Evolutionary conservation across 768 basidiomycete genomes (phyloP), one percentile per base, ranked within the genome.

Genomic region (Daedaleopsis nitida): DNA sequence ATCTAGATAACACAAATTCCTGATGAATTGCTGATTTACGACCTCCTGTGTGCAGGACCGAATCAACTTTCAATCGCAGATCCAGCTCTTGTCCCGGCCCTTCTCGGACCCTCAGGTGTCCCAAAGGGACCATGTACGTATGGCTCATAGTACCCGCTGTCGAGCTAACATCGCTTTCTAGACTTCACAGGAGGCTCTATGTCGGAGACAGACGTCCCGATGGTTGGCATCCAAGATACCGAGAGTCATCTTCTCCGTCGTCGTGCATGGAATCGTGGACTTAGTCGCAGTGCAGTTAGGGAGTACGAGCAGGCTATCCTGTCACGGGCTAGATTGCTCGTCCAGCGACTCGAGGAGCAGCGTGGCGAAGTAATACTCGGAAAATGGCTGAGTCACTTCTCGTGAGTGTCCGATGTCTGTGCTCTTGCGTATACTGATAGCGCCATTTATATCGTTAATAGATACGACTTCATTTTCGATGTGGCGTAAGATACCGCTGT

Each of bases 191-290:
- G 60, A 10, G 24, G 37, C 0, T 2, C 45, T 0, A 44, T 52
- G 21, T 37, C 51, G 1, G 8, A 3, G 5, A 23, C 68, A 75
- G 38, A 62, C 17, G 21, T 58, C 7, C 27, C 54, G 7, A 42
- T 62, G 9, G 43, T 65, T 9, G 57, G 54, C 10, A 35, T 58
- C 43, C 39, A 45, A 34, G 50, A 61, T 27, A 49, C 48, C 14
- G 42, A 72, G 1, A 78, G 82, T 49, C 84, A 85, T 60, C 71
- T 74, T 5, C 72, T 75, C 10, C 75, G 81, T 11, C 77, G 82
- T 6, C 75, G 76, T 23, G 73, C 80, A 2, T 85, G 83, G 83
- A 77, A 77, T 12, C 73, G 81, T 14, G 83, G 76, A 0, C 78
- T 84, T 69, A 82, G 69, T 51, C 75, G 75, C 17, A 60, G 71